Base-by-base conservation (phyloP, 1,139 yeast species). In the Pneumocystis wakefieldiae region DNA sequence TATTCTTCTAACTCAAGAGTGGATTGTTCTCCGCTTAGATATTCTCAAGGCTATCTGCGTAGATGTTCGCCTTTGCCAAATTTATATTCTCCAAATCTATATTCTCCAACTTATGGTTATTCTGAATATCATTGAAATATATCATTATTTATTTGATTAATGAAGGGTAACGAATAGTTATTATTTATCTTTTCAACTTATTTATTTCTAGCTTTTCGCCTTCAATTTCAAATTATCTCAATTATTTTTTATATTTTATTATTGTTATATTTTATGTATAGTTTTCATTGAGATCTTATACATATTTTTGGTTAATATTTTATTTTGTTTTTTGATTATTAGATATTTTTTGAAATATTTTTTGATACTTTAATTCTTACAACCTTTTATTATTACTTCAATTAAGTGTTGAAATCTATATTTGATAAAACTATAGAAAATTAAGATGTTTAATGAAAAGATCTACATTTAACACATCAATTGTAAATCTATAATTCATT, bases 361-460 rank as follows among this genome's bases (percentile, higher is more conserved):
- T 41, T 17, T 41, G 53, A 12, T 10, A 10, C 19, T 41, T 15
- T 17, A 17, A 17, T 17, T n/a, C 17, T 41, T 41, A 17, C 12
- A 41, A 17, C 14, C 19, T 6, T 19, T 17, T 41, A n/a, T 3
- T 39, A 39, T 39, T 39, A 15, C 17, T 42, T 19, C 12, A 15
- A n/a, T 39, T 39, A 41, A 17, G 19, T 42, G 10, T 8, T 42
- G 29, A 42, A 7, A 24, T 48, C 10, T 19, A 12, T 48, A 24
- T 48, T 42, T 17, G 70, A 2, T 65, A 67, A 39, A 68, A 68
- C 0, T 68, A 32, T 32, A 32, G 35, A 32, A 29, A 29, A 32
- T 32, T 32, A 32, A 32, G 7, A 32, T 32, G 7, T 32, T 5
- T 32, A 32, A 5, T 7, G 7, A 32, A 32, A 32, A 32, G 7